Base-by-base conservation (phyloP, 139 green algal species). In the Ettlia oleoabundans region DNA sequence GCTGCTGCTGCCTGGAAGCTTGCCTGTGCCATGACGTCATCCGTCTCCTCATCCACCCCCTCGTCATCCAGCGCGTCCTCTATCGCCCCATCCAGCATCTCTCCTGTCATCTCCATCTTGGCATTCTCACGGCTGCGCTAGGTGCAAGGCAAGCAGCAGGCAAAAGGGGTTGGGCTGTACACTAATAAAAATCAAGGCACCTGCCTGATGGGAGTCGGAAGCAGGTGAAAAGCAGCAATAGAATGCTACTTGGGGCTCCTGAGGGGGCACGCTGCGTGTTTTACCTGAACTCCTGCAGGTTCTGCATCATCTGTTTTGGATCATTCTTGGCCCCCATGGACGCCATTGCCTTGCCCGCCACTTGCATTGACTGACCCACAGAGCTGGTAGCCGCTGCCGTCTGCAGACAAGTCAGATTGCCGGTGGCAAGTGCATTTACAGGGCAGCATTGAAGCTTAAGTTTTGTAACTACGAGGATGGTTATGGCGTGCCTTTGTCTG, bases 41-140 rank as follows among this genome's bases (percentile, higher is more conserved):
- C 78, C 1, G 87, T 91, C 73, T 96, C 93, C 2, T 89, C 91
- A 75, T 96, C 92, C 33, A 80, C 72, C 22, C 89, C 89, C 1
- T 95, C 93, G 5, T 83, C 78, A 66, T 95, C 93, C 64, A 96
- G 70, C 4, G 88, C 91, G 41, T 52, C 78, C 58, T 96, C 92
- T 1, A 96, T 26, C 4, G 92, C 85, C 35, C 91, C 88, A 2
- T 89, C 91, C 85, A 96, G 92, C 87, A 96, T 91, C 76, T 96
- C 90, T 15, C 64, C 42, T 4, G 85, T 84, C 89, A 92, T 90
- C 42, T 93, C 91, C 91, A 95, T 92, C 43, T 90, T 88, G 35
- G 78, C 81, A 61, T 90, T 94, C 82, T 96, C 88, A 4, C 73
- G 73, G 73, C 73, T 80, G 73, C 35, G n/a, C n/a, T 41, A 43